Evolutionary conservation across 352 stramenopile genomes (phyloP), one percentile per base, ranked within the genome.

Genomic region (Phytopythium kandeliae): DNA sequence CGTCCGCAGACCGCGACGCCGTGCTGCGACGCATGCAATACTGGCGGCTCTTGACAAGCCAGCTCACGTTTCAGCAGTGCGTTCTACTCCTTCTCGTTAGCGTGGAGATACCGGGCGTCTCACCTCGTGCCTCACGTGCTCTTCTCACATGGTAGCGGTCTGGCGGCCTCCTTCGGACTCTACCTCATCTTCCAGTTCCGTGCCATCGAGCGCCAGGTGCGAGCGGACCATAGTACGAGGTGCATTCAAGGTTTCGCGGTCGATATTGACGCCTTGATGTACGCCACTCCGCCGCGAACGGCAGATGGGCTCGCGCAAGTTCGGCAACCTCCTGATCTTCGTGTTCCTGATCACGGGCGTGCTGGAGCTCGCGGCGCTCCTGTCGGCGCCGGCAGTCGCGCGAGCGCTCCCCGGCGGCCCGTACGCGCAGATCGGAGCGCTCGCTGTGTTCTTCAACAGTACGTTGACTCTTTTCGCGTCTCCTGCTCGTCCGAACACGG

Each of bases 181-280:
- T 95, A 95, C 51, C 63, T 85, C 42, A 71, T 95, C 53, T 95
- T 91, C 69, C 79, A 92, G 68, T 92, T 87, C 62, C 79, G 84
- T 41, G 65, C 92, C 22, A 58, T 95, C 19, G 84, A 95, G 57
- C 71, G 84, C 2, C 69, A 83, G 67, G 73, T 85, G 42, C 21
- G 52, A 41, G 24, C 31, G 28, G 5, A 10, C 10, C 28, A 5
- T 33, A 33, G 5, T 33, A 33, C 28, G 28, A 33, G n/a, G n/a
- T n/a, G n/a, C n/a, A n/a, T n/a, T n/a, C n/a, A n/a, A n/a, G n/a
- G n/a, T n/a, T n/a, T n/a, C n/a, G n/a, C n/a, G n/a, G 33, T 34
- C n/a, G 24, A 49, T 22, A 21, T 22, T 30, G 10, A 13, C 10
- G 11, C 21, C n/a, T n/a, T n/a, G n/a, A n/a, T n/a, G 11, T 26